Conservation (phyloP, 2,329 filamentous ascomycete species). For the Epichloe coenophiala region DNA sequence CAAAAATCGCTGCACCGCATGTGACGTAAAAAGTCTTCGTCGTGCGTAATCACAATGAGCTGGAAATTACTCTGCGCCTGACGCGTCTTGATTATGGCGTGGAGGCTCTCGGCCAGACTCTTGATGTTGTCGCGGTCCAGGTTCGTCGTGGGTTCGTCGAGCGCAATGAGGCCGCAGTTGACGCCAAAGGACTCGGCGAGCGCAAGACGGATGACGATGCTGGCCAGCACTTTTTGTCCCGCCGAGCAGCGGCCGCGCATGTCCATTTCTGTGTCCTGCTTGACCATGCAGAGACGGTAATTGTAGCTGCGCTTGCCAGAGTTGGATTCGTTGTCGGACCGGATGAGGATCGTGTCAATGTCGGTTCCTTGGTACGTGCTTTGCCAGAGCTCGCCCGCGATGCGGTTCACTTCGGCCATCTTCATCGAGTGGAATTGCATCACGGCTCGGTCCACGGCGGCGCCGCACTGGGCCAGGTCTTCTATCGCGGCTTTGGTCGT, state of each 20-base stretch:
- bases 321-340: constrained; percentile 70
- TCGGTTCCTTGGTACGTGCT: constrained; percentile 94
- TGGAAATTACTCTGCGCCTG: constrained; percentile 90
- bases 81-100: constrained; percentile 74
- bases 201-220: constrained; percentile 93
- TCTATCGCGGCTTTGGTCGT: constrained; percentile 89
- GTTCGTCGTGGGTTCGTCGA: constrained; percentile 96
- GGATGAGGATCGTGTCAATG: constrained; percentile 91
- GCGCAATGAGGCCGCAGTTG: constrained; percentile 89
- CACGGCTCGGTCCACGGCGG: constrained; percentile 85
- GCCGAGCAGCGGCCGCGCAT: constrained; percentile 97
- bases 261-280: constrained; percentile 95
- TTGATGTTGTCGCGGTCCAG: constrained; percentile 91
- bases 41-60: constrained; percentile 96
- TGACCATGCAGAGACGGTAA: constrained; percentile 96
- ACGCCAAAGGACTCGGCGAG: constrained; percentile 93
- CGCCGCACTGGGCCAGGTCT: constrained; percentile 69
- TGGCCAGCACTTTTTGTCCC: constrained; percentile 90
- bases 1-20: constrained; percentile 93
- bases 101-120: constrained; percentile 69
- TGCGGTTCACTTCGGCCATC: constrained; percentile 96
- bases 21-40: constrained; percentile 84
- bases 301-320: constrained; percentile 77
- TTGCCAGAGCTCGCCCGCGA: constrained; percentile 93
- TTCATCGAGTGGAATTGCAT: constrained; percentile 95